Base-by-base conservation (phyloP, 1,284 basidiomycete genomes). In the Pseudozyma sp. region DNA sequence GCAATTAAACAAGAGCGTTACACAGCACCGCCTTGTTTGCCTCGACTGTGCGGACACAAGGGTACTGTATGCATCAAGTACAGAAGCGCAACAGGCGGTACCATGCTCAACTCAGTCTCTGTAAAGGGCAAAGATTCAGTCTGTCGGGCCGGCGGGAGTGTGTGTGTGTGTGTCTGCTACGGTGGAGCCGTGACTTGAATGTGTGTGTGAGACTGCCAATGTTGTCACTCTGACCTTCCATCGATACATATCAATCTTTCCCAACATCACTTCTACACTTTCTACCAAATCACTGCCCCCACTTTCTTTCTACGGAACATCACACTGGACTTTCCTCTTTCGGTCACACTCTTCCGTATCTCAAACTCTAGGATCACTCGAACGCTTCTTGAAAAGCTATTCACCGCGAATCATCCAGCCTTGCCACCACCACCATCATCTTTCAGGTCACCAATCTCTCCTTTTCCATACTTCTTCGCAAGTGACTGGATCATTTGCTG, bases 401-500 rank as follows among this genome's bases (percentile, higher is more conserved):
- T 31, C 25, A 31, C 25, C 25, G 25, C 48, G 18, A 34, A 18
- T 34, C 49, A 18, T n/a, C 3, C 40, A 42, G 19, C 13, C 19
- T 42, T 40, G 16, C 38, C 14, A 39, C 31, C 50, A 51, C 35
- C 50, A 53, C 39, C 65, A 40, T 16, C 34, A 42, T 31, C 38
- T 18, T 18, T 31, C 10, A 38, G 16, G 51, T 56, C 59, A 51
- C 45, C 47, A 52, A 31, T 31, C 25, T 25, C 18, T 38, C 21
- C 8, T 18, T 39, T 13, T 31, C 40, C 31, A 8, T n/a, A 21
- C 39, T 36, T 25, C 10, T 12, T 47, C 10, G 18, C 53, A 44
- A 55, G 60, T 61, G 57, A 61, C 62, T 43, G 54, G 58, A 36
- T 64, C 67, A 64, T 61, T 52, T 52, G 47, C 45, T 25, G 10